These are phyloP conservation scores for Tilletiaria anomala DNA, from an alignment of 1,284 basidiomycete genomes.

Conservation along the genomic window DNA sequence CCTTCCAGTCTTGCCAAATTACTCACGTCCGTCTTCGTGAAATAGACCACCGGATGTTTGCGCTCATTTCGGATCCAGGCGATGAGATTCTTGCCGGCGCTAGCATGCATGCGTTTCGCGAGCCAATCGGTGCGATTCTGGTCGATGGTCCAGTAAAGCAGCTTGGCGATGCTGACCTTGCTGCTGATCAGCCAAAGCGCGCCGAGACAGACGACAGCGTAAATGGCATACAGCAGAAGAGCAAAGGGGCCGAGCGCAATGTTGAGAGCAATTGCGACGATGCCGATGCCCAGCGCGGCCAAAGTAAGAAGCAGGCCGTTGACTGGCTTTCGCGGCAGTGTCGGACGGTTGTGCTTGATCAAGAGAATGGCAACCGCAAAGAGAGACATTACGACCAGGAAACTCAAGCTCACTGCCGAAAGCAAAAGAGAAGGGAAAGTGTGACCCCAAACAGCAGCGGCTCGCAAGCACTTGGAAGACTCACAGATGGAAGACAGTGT, in stretches of 20 bases:
- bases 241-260: conserved; percentile 45
- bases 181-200: conserved; percentile 45
- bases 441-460: conserved; percentile 45
- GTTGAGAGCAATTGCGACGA: conserved; percentile 44
- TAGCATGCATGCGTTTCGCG: not conserved
- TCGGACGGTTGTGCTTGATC: conserved; percentile 53
- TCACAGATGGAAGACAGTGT: too few species aligned
- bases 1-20: too few species aligned
- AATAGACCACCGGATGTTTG: conserved; percentile 45
- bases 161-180: conserved; percentile 47
- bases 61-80: conserved; percentile 45
- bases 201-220: conserved; percentile 12
- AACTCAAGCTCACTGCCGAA: conserved; percentile 47
- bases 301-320: conserved; percentile 43
- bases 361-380: conserved; percentile 52
- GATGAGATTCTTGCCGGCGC: conserved; percentile 44
- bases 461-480: too few species aligned
- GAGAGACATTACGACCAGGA: conserved; percentile 52
- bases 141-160: conserved; percentile 52
- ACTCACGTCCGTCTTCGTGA: conserved; percentile 17
- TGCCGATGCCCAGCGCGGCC: conserved; percentile 48
- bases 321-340: conserved; percentile 45
- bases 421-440: conserved; percentile 15
- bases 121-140: conserved; percentile 41
- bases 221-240: conserved; percentile 43